phyloP scores from a whole-genome alignment of 441 rosid genomes.

The Pelargonium fulgidum region DNA sequence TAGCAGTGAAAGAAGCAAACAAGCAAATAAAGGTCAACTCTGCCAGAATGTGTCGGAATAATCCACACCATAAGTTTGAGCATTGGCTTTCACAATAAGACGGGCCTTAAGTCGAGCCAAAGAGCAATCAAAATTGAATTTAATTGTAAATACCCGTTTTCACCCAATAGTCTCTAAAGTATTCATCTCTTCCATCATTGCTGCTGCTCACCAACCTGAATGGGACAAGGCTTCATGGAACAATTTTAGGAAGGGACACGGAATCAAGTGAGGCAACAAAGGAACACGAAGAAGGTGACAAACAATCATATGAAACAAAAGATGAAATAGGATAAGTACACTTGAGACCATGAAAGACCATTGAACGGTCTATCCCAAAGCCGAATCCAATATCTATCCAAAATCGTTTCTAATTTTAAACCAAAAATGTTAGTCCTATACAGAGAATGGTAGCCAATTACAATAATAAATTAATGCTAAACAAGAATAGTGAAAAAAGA shows the following conservation, averaged over 20 bases:
- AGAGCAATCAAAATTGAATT: not conserved
- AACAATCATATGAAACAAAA: not conserved
- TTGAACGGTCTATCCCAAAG: no score
- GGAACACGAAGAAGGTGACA: not conserved
- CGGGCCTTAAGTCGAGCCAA: not conserved
- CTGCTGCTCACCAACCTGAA: no score
- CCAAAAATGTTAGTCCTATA: no score
- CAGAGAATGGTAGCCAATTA: no score
- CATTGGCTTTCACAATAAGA: not conserved
- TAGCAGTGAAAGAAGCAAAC: not conserved
- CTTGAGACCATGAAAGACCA: not conserved
- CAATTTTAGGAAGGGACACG: not conserved
- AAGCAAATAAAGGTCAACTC: not conserved
- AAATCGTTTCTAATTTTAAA: no score
- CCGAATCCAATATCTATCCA: no score
- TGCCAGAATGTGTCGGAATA: not conserved
- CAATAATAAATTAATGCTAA: no score
- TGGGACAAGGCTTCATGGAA: not conserved
- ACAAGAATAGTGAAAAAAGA: no score
- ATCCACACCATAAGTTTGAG: conserved; percentile 1
- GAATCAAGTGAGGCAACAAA: not conserved
- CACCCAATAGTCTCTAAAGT: not conserved
- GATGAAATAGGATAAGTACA: not conserved
- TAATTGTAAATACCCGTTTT: not conserved
- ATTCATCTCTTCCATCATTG: not conserved